Base-by-base conservation (phyloP, 768 basidiomycete species). In the Boletus rubropictus region DNA sequence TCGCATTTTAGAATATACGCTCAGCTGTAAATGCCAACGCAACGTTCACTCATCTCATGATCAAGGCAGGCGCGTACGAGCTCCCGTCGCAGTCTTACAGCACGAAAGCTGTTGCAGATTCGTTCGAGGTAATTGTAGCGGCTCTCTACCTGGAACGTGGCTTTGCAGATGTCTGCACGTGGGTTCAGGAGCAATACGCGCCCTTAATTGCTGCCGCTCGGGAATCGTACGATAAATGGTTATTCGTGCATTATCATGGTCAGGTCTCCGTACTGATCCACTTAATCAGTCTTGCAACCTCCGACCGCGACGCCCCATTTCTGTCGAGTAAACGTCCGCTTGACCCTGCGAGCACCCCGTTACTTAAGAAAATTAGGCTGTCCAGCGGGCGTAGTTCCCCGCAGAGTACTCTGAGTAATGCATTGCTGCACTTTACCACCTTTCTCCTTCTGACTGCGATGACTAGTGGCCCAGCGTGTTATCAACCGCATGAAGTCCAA, bases 101-200 rank as follows among this genome's bases (percentile, higher is more conserved):
- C 32, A 49, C 65, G 14, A 77, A 75, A 55, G 65, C 62, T 11
- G 71, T 62, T 6, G 76, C 72, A 14, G 77, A 77, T 51, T 66
- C 73, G 8, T 73, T 75, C 53, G 75, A 77, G 54, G 69, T 72
- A 11, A 67, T 75, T 18, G 67, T 76, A 1, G 75, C 68, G n/a
- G 69, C 67, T 5, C 72, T 69, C 47, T 69, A 71, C 53, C 46
- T 65, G 42, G 71, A 77, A 46, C 49, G 57, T 32, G 73, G 75
- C 4, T 63, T 68, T 27, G 54, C 62, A 31, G 64, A 61, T 29
- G 67, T 75, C 29, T 64, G 60, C 36, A 35, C 56, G 3, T 76
- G 74, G 72, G 62, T 72, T 2, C 57, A 59, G 44, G 63, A 66
- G 21, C 62, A 69, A 38, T 76, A 71, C 44, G 47, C 49, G 1